Evolutionary conservation across 192 early-diverging fungal genomes (phyloP), one percentile per base, ranked within the genome.

Genomic region (Ramicandelaber brevisporus): DNA sequence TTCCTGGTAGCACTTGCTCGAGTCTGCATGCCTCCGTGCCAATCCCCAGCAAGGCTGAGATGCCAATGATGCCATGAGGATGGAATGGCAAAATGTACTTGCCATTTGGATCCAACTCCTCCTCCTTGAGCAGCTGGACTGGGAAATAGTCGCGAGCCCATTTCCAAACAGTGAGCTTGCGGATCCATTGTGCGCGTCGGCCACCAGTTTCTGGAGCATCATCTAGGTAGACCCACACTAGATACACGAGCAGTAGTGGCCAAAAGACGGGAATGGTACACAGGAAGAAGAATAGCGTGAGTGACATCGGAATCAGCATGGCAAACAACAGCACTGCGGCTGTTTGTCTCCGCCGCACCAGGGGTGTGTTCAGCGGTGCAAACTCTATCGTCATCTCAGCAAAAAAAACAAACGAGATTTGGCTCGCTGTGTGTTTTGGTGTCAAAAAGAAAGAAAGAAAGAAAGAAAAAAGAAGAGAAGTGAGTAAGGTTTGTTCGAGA

Each of bases 31-130:
- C 84, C 27, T 88, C 81, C 0, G 76, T 79, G 0, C 48, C 85
- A 46, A 83, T 84, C 26, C 78, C 72, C 9, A 63, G 61, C 50
- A 71, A 71, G 1, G 83, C 76, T 9, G 76, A 79, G 14, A 86
- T 60, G 10, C 70, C 59, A 29, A 87, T 77, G 31, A 92, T 75
- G 5, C 82, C 84, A 37, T 89, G 83, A 11, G 86, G 86, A 43
- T 97, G 86, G 40, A 81, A 40, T 22, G 68, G 85, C 59, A 97
- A 82, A 1, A 97, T 60, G 40, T 97, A 92, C 35, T 77, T 78
- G 27, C 67, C 68, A 14, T 34, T 43, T 3, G 85, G 68, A 43
- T 92, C 83, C 30, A 97, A 41, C 30, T 83, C 76, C 14, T 37
- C 63, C 39, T 82, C 80, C 63, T 82, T 80, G 29, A 77, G 49